Evolutionary conservation across 2,329 filamentous ascomycete genomes (phyloP).

Genomic region (Cladorrhinum sp.): DNA sequence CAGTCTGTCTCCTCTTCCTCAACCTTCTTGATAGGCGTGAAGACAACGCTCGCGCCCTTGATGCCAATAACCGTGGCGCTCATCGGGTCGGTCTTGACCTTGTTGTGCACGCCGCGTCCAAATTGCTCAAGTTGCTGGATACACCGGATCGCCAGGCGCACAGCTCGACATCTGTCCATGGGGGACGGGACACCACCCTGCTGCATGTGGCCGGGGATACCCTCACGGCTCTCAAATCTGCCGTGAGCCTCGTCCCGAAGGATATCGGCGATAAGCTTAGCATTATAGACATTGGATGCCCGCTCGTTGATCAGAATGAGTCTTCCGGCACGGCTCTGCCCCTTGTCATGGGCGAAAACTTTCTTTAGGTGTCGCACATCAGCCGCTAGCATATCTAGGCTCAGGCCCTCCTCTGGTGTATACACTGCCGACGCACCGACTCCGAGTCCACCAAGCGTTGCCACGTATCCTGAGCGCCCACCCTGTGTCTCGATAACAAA

Average conservation of each 20-base stretch:
- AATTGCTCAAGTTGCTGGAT: slow-evolving; percentile 86
- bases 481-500: slow-evolving; percentile 99
- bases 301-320: slow-evolving; percentile 97
- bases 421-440: slow-evolving; percentile 93
- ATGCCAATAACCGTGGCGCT: slow-evolving; percentile 87
- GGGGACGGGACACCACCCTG: slow-evolving; percentile 89
- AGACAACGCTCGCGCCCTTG: slow-evolving; percentile 84
- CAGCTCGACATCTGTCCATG: slow-evolving; percentile 92
- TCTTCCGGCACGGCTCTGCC: slow-evolving; percentile 85
- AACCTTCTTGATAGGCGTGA: slow-evolving; percentile 74
- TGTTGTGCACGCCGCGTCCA: slow-evolving; percentile 60
- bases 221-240: slow-evolving; percentile 87
- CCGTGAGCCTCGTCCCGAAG: slow-evolving; percentile 91
- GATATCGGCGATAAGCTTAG: slow-evolving; percentile 91
- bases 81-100: slow-evolving; percentile 70
- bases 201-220: slow-evolving; percentile 90
- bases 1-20: slow-evolving; percentile 90
- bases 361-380: slow-evolving; percentile 88
- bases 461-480: slow-evolving; percentile 89
- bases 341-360: slow-evolving; percentile 80
- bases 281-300: slow-evolving; percentile 84
- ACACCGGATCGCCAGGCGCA: slow-evolving; percentile 89
- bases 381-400: slow-evolving; percentile 83
- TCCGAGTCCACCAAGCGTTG: slow-evolving; percentile 83
- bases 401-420: slow-evolving; percentile 94